phyloP scores from a whole-genome alignment of 176 grass and related monocot species.

The Triticum monococcum region DNA sequence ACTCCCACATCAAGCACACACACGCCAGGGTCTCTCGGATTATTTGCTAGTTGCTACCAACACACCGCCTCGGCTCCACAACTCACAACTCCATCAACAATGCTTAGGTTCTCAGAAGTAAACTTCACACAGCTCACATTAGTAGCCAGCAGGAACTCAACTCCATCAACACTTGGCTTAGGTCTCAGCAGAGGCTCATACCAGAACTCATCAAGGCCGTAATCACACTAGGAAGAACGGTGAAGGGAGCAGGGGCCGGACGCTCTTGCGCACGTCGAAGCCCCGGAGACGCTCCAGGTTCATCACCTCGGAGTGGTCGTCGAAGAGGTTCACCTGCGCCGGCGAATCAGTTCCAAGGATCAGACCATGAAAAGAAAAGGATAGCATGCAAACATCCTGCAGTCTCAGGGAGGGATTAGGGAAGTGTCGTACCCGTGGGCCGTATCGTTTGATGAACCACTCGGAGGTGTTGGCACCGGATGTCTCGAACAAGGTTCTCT shows the following conservation, averaged over 20 bases:
- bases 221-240: conserved; percentile 46
- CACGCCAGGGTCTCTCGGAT: too few species aligned
- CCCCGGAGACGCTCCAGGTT: conserved; percentile 72
- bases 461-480: conserved; percentile 59
- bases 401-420: neutral
- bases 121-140: neutral
- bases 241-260: conserved; percentile 19
- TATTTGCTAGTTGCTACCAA: neutral
- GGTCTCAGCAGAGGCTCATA: neutral
- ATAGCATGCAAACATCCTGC: neutral
- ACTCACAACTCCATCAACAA: neutral
- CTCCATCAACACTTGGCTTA: neutral
- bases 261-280: conserved; percentile 3
- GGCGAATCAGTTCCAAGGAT: neutral
- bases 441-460: conserved; percentile 86
- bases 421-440: conserved; percentile 52
- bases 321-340: conserved; percentile 82
- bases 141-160: neutral
- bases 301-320: conserved; percentile 73
- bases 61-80: neutral
- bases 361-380: neutral
- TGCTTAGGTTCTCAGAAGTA: neutral
- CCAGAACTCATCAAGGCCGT: neutral
- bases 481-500: conserved; percentile 92
- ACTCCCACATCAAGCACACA: too few species aligned